Evolutionary conservation across 257 asterid genomes (phyloP), one percentile per base, ranked within the genome.

Genomic region (Jacaranda copaia): DNA sequence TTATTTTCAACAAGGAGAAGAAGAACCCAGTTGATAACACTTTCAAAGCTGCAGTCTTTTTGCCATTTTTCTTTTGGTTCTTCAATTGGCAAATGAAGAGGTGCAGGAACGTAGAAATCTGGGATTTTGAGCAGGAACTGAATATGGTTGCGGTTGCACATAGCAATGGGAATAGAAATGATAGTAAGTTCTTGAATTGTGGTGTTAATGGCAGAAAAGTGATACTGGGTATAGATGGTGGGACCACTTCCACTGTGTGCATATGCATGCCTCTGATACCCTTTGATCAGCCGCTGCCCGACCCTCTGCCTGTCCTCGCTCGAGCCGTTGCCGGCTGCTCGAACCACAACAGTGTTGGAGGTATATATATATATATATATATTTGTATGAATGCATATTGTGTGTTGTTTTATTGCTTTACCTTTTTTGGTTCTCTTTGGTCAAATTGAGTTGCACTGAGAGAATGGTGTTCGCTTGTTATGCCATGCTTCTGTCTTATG

Each of bases 291-390:
- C 83, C 86, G 45, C 62, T 83, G 72, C 92, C 96, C 12, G 92
- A 90, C 68, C 93, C 95, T 60, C 87, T 84, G 16, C 89, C 95
- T 2, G 80, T 92, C 12, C 92, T 89, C 5, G 86, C 95, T n/a
- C 91, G 96, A 6, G 84, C 97, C 8, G 82, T 89, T n/a, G 95
- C 95, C 42, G 97, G 95, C 63, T 90, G 93, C 84, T 89, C 97
- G 42, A 92, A 90, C 40, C 96, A 92, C 81, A 92, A 92, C 75
- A 90, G 97, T 49, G 97, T 92, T 66, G 97, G 97, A 69, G 96
- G 97, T 92, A 80, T 57, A 5, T 57, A 32, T 74, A 2, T 66
- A 8, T 67, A 15, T 6, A n/a, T 32, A 16, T 14, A 16, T 43
- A 4, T 58, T 4, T 66, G 14, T 52, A 13, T 10, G 12, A 10